Percentiles rank a stretch among this genome's conserved stretches.
phyloP scores from a whole-genome alignment of 2,329 filamentous ascomycete species.

The Monilinia fructicola region DNA sequence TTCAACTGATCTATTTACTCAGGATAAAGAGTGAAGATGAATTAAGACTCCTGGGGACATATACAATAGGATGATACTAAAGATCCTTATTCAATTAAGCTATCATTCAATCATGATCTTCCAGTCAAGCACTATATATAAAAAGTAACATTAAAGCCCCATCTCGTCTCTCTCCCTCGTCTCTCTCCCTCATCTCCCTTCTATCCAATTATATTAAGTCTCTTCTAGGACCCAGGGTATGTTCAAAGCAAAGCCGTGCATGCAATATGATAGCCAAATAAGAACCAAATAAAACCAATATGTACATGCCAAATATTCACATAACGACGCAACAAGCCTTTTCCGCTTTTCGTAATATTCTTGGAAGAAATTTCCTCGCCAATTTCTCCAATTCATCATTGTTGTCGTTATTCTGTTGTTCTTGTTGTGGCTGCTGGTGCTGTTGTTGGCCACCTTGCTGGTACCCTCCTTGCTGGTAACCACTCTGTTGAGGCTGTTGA shows the following conservation, averaged over 20 bases:
- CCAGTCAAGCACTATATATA: neutral
- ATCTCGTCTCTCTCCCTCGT: neutral
- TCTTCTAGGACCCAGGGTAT: slow-evolving; percentile 6
- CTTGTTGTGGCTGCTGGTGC: slow-evolving; percentile 33
- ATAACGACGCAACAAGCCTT: slow-evolving; percentile 39
- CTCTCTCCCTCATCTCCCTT: neutral
- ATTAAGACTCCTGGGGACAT: neutral
- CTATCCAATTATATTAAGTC: neutral
- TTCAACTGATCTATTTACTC: too few species aligned
- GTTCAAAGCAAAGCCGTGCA: neutral
- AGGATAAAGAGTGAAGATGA: neutral
- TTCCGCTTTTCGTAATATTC: slow-evolving; percentile 38
- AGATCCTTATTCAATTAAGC: neutral
- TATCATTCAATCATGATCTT: slow-evolving; percentile 12
- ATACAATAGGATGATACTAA: neutral
- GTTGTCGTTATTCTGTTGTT: slow-evolving; percentile 42
- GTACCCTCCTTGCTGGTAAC: slow-evolving; percentile 43
- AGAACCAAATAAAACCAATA: slow-evolving; percentile 1
- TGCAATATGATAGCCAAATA: neutral
- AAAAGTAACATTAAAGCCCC: neutral
- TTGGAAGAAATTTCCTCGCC: slow-evolving; percentile 39
- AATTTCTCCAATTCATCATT: slow-evolving; percentile 40
- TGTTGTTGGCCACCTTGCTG: slow-evolving; percentile 28
- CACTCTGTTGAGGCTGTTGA: slow-evolving; percentile 40
- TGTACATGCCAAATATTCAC: slow-evolving; percentile 27